These are phyloP conservation scores for Flammula alnicola DNA, from an alignment of 1,284 basidiomycete species.

Conservation along the genomic window DNA sequence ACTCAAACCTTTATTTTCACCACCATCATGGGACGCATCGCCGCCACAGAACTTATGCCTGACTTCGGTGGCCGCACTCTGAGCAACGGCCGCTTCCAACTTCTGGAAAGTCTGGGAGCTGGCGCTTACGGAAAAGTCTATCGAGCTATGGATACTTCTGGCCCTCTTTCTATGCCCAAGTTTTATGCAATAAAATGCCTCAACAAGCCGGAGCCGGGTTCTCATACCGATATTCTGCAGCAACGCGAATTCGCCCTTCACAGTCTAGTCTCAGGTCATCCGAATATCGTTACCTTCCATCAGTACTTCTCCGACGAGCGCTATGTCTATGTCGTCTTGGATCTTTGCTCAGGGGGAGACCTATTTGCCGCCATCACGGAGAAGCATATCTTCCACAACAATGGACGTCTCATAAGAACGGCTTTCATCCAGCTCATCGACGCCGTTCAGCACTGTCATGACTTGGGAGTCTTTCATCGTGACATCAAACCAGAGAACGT, in stretches of 20 bases:
- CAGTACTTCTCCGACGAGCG: constrained; percentile 63
- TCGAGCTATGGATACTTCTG: constrained; percentile 59
- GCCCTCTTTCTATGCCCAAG: constrained; percentile 38
- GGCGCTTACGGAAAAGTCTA: constrained; percentile 88
- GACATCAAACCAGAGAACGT: constrained; percentile 93
- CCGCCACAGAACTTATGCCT: constrained; percentile 44
- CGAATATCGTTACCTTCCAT: constrained; percentile 82
- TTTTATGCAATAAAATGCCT: constrained; percentile 75
- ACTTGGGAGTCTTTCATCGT: constrained; percentile 79
- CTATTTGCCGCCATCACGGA: constrained; percentile 55
- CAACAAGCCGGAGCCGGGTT: constrained; percentile 38
- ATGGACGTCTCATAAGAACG: constrained; percentile 62
- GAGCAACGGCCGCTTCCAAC: constrained; percentile 60
- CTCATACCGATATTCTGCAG: constrained; percentile 42
- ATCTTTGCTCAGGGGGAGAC: constrained; percentile 65
- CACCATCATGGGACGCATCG: constrained; percentile 41
- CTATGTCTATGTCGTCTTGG: constrained; percentile 61
- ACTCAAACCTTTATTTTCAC: constrained; percentile 21
- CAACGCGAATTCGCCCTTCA: constrained; percentile 59
- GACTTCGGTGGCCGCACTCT: constrained; percentile 52
- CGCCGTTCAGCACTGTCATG: constrained; percentile 75
- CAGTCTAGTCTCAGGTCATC: constrained; percentile 72
- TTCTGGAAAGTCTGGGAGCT: constrained; percentile 70
- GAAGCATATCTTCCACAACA: constrained; percentile 44
- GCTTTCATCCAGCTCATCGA: constrained; percentile 81